Evolutionary conservation across 208 protist species (phyloP).

Genomic region (Wallacemonas rigidus): DNA sequence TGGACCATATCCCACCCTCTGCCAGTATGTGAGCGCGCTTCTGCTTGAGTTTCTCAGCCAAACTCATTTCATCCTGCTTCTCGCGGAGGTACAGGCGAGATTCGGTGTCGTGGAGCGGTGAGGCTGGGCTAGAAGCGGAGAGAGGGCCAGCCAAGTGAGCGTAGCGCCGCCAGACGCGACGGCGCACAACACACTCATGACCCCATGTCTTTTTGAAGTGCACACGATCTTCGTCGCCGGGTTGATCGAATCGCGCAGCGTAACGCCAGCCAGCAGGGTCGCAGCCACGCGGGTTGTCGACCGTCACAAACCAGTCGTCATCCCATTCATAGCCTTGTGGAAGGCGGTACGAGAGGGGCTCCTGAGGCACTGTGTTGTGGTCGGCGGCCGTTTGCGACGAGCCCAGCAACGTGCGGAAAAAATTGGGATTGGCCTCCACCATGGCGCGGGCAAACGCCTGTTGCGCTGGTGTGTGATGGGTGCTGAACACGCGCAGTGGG

Average conservation of each 20-base stretch:
- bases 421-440: background rate
- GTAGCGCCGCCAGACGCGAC: slow-evolving; percentile 47
- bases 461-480: slow-evolving; percentile 1
- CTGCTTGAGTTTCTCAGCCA: slow-evolving; percentile 47
- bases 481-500: slow-evolving; percentile 16
- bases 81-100: slow-evolving; percentile 33
- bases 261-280: slow-evolving; percentile 62
- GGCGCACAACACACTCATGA: slow-evolving; percentile 44
- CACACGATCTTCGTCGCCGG: slow-evolving; percentile 12
- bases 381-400: background rate
- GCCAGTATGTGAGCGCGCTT: slow-evolving; percentile 18
- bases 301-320: slow-evolving; percentile 51
- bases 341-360: slow-evolving; percentile 29
- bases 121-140: slow-evolving; percentile 14
- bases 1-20: slow-evolving; percentile 34
- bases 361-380: slow-evolving; percentile 12
- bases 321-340: slow-evolving; percentile 51
- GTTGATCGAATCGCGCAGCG: slow-evolving; percentile 27
- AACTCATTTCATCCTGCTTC: slow-evolving; percentile 48
- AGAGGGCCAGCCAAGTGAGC: slow-evolving; percentile 25
- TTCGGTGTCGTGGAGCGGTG: slow-evolving; percentile 18
- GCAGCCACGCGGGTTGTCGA: slow-evolving; percentile 38
- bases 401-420: slow-evolving; percentile 5
- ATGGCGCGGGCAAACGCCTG: slow-evolving; percentile 14
- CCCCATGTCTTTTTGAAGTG: slow-evolving; percentile 56